phyloP scores from a whole-genome alignment of 371 early-diverging fungal genomes.

The Globomyces sp. region DNA sequence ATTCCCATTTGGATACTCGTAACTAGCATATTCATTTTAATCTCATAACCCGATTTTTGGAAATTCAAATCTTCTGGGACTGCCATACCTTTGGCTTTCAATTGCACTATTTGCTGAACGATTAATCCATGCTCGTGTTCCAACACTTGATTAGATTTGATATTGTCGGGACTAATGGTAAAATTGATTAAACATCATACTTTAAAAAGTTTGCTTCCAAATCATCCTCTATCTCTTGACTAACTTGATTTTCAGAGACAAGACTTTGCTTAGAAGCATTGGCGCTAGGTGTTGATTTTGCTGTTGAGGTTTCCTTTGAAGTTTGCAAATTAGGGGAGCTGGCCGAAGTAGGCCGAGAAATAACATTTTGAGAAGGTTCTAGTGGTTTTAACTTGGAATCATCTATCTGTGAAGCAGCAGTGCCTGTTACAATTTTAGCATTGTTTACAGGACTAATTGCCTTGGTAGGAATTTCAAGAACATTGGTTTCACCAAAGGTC shows the following conservation, averaged over 20 bases:
- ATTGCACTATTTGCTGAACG: conserved; percentile 47
- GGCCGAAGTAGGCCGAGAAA: too few species aligned
- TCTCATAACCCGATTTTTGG: conserved; percentile 64
- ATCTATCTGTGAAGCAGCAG: not conserved
- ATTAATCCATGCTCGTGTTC: conserved; percentile 66
- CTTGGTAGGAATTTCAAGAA: not conserved
- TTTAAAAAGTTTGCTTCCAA: conserved; percentile 33
- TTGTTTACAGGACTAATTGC: not conserved
- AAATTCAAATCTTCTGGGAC: conserved; percentile 64
- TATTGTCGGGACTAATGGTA: conserved; percentile 58
- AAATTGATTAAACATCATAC: conserved; percentile 32
- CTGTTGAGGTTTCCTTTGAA: not conserved
- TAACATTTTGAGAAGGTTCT: too few species aligned
- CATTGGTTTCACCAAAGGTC: conserved; percentile 24
- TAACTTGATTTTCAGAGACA: not conserved
- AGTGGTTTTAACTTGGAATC: not conserved
- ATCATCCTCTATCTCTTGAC: conserved; percentile 21
- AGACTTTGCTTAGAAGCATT: not conserved
- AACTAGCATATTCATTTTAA: conserved; percentile 80
- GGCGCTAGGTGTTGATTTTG: not conserved
- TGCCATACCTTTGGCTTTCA: conserved; percentile 32
- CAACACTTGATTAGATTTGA: conserved; percentile 76
- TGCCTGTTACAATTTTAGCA: not conserved
- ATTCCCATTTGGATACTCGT: conserved; percentile 73
- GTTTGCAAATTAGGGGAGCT: too few species aligned